A percentile compares a stretch with the other conserved stretches of the same genome.
These are phyloP conservation scores for Datisca glomerata DNA, from an alignment of 306 rosid genomes.

Conservation along the genomic window DNA sequence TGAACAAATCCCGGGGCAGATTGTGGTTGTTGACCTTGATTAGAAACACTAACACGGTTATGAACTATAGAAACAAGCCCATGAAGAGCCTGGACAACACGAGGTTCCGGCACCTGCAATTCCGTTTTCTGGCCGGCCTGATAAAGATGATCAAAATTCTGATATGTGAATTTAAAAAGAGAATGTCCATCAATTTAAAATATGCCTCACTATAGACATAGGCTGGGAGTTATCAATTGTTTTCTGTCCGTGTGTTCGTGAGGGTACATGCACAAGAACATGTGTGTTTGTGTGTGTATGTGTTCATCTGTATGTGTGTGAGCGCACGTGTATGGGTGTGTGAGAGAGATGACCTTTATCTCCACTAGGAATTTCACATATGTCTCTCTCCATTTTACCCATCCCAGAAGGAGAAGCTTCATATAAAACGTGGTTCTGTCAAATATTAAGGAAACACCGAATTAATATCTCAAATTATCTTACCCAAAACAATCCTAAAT, in stretches of 20 bases:
- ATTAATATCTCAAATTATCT: too few species aligned
- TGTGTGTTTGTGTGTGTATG: too few species aligned
- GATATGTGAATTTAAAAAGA: constrained; percentile 28
- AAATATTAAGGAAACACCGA: constrained; percentile 9
- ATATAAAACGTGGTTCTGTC: constrained; percentile 57
- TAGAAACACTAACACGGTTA: constrained; percentile 24
- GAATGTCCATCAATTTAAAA: too few species aligned
- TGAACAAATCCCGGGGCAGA: constrained; percentile 36
- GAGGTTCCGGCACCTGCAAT: constrained; percentile 45
- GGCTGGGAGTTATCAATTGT: too few species aligned
- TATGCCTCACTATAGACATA: too few species aligned
- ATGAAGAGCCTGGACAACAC: constrained; percentile 60
- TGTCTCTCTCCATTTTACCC: constrained; percentile 21
- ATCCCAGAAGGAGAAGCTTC: constrained; percentile 22
- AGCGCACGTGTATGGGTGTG: too few species aligned
- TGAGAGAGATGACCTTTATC: constrained; percentile 14
- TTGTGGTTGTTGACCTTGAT: constrained; percentile 24
- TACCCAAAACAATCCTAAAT: too few species aligned
- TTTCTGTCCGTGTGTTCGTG: too few species aligned
- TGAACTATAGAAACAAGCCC: constrained; percentile 80
- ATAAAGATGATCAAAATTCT: constrained; percentile 17
- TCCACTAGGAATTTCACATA: constrained; percentile 17
- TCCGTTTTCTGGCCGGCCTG: constrained; percentile 25
- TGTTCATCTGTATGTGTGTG: too few species aligned
- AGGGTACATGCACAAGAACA: too few species aligned